Evolutionary conservation across 2,329 filamentous ascomycete genomes (phyloP), one percentile per base, ranked within the genome.

Genomic region (Alternaria ethzedia): DNA sequence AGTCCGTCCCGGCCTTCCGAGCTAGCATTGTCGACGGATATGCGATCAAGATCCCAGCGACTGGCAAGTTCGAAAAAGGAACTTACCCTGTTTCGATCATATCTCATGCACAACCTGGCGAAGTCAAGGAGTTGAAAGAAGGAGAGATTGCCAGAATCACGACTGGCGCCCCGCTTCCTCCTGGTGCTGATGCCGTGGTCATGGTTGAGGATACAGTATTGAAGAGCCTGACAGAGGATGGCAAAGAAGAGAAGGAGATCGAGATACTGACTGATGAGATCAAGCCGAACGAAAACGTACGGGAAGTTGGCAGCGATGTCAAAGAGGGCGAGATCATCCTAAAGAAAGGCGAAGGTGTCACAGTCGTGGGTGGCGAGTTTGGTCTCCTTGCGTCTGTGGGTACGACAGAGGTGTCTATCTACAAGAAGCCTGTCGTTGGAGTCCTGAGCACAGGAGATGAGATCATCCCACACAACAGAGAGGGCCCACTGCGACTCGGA

Each of bases 1-100:
- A 97, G 77, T 88, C 91, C 8, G 96, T 99, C 0, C 96, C 96
- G 0, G 96, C 95, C 0, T 99, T 97, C 81, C 86, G 94, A 62
- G 96, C 96, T 17, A 98, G 95, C 76, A 98, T 97, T 44, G 96
- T 99, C 1, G 96, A 99, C 78, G 96, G 96, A 1, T 99, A 99
- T 75, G 96, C 96, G 1, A 64, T 81, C 46, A 76, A 73, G 50
- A 78, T 80, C 3, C 78, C 78, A 3, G 58, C 73, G 4, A 71
- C 72, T 28, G 67, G 78, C 65, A 6, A 86, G 86, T 57, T 82
- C 82, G 28, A 92, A 52, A 92, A 91, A 71, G 94, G 95, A 0
- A 82, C 90, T 1, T 98, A 96, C 75, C 94, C 95, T 0, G 95
- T 99, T 13, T 89, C 91, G 1, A 90, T 92, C 0, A 86, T 98